These are phyloP conservation scores for Solanum boliviense DNA, from an alignment of 257 asterid genomes.

Conservation along the genomic window DNA sequence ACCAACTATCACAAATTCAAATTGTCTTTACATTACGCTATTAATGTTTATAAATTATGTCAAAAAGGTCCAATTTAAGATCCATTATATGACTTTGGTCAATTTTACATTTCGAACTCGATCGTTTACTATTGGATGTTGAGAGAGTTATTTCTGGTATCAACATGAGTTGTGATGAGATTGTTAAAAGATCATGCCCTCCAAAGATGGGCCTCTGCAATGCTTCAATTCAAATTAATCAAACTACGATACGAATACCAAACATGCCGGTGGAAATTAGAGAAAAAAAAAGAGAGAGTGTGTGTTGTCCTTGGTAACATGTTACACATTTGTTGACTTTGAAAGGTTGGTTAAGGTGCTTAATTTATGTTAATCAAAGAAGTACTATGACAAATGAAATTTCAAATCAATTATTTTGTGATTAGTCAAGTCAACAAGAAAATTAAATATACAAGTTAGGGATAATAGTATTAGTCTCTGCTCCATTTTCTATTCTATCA, in stretches of 20 bases:
- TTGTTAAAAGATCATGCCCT: background rate
- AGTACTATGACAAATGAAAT: background rate
- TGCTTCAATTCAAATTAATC: background rate
- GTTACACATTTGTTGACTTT: background rate
- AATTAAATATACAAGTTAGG: background rate
- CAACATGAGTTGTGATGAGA: background rate
- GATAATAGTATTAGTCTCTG: background rate
- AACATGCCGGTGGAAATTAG: background rate
- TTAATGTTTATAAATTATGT: background rate
- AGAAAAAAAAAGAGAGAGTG: background rate
- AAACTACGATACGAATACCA: background rate
- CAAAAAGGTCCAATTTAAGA: background rate
- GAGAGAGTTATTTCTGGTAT: background rate
- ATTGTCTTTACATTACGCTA: background rate
- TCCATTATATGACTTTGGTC: background rate
- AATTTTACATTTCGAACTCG: background rate
- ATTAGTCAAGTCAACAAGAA: background rate
- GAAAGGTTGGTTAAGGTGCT: background rate
- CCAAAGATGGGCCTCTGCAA: background rate
- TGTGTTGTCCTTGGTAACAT: background rate
- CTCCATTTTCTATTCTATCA: background rate
- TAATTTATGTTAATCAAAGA: background rate
- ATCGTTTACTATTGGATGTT: background rate
- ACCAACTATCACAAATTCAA: background rate
- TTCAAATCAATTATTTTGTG: background rate